Conservation (phyloP, 352 stramenopile genomes). For the Pythium dissimile region DNA sequence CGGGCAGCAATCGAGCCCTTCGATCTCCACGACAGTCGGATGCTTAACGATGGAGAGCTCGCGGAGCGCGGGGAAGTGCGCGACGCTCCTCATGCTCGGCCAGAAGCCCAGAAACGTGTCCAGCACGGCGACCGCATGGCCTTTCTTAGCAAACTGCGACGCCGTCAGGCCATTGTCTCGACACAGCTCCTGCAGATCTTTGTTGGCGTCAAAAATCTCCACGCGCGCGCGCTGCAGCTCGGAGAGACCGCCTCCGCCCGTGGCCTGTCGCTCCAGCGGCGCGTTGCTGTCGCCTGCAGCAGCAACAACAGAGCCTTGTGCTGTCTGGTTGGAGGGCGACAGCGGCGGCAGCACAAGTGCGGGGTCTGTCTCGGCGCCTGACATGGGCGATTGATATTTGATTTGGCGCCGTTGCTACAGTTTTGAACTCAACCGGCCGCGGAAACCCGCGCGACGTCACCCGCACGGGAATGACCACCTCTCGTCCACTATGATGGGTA, state of each 20-base stretch:
- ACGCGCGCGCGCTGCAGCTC: conserved; percentile 29
- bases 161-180: conserved; percentile 56
- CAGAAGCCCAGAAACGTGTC: conserved; percentile 84
- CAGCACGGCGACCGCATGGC: conserved; percentile 33
- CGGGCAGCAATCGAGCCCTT: conserved; percentile 46
- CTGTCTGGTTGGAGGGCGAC: neutral
- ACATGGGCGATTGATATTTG: too few species aligned
- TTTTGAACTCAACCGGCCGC: neutral
- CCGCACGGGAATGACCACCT: neutral
- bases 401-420: too few species aligned
- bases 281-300: too few species aligned
- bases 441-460: conserved; percentile 3
- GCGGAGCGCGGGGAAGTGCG: conserved; percentile 54
- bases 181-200: conserved; percentile 62
- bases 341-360: neutral
- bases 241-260: conserved; percentile 17
- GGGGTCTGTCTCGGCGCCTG: neutral
- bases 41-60: conserved; percentile 80
- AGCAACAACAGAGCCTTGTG: neutral
- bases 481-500: too few species aligned
- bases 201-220: conserved; percentile 36
- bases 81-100: conserved; percentile 59
- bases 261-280: conserved; percentile 15
- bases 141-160: conserved; percentile 51
- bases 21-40: conserved; percentile 50